These are phyloP conservation scores for Aschersonia sp. DNA, from an alignment of 2,329 filamentous ascomycete species.

Conservation along the genomic window DNA sequence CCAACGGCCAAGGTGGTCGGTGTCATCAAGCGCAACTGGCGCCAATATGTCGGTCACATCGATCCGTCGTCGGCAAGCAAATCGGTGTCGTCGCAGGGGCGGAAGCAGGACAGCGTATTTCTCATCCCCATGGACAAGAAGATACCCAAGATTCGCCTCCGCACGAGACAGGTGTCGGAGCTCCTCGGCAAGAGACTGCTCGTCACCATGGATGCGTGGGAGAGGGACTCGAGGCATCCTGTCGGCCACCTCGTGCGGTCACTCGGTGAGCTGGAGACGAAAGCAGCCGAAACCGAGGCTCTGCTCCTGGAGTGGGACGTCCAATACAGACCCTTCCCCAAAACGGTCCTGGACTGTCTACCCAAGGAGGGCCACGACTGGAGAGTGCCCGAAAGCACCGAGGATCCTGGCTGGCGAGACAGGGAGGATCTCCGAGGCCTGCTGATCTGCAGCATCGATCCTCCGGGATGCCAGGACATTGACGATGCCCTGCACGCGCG, in stretches of 20 bases:
- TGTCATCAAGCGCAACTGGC: slow-evolving; percentile 89
- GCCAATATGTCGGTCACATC: slow-evolving; percentile 93
- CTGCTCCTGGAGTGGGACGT: slow-evolving; percentile 91
- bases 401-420: slow-evolving; percentile 77
- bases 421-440: slow-evolving; percentile 73
- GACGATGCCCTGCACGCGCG: slow-evolving; percentile 91
- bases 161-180: slow-evolving; percentile 79
- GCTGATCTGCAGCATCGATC: slow-evolving; percentile 94
- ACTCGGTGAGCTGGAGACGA: slow-evolving; percentile 85
- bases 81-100: slow-evolving; percentile 57
- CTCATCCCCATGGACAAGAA: slow-evolving; percentile 96
- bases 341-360: slow-evolving; percentile 86
- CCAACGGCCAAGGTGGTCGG: slow-evolving; percentile 89
- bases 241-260: slow-evolving; percentile 89
- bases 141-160: slow-evolving; percentile 87
- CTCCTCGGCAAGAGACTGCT: slow-evolving; percentile 83
- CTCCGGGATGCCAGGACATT: slow-evolving; percentile 91
- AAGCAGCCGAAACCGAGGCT: slow-evolving; percentile 95
- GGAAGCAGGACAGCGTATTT: slow-evolving; percentile 86
- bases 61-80: slow-evolving; percentile 73
- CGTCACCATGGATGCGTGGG: slow-evolving; percentile 91
- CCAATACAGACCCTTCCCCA: slow-evolving; percentile 93
- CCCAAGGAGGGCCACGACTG: slow-evolving; percentile 86
- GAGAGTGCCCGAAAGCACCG: slow-evolving; percentile 68
- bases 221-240: slow-evolving; percentile 82